These are phyloP conservation scores for Fonsecaea pedrosoi DNA, from an alignment of 2,329 filamentous ascomycete species.

Conservation along the genomic window DNA sequence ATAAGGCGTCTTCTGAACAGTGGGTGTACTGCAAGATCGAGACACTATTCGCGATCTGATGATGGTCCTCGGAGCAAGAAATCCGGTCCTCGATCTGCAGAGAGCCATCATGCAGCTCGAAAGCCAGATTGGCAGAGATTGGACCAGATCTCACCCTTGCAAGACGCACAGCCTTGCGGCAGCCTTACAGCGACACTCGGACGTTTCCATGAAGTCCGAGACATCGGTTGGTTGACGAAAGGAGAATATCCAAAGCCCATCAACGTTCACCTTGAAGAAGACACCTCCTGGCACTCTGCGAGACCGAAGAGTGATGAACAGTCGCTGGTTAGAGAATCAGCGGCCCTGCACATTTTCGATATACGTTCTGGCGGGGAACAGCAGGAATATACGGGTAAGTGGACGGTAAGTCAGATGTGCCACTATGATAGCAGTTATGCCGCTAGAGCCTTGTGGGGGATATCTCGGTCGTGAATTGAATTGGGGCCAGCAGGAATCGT, in stretches of 20 bases:
- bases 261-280: background rate
- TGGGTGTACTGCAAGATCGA: constrained; percentile 18
- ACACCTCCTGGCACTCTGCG: background rate
- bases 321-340: background rate
- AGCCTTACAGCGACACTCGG: background rate
- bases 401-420: background rate
- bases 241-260: background rate
- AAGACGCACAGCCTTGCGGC: constrained; percentile 18
- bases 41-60: constrained; percentile 7
- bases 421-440: background rate
- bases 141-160: background rate
- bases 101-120: constrained; percentile 3
- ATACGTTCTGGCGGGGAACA: background rate
- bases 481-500: background rate
- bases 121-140: background rate
- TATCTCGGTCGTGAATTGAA: background rate
- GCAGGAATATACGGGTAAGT: background rate
- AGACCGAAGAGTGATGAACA: background rate
- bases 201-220: background rate
- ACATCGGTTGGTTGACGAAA: background rate
- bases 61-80: constrained; percentile 3
- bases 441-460: background rate
- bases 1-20: constrained; percentile 9
- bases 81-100: constrained; percentile 14
- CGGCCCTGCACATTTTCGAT: background rate